Percentiles rank a stretch among this genome's conserved stretches.
Conservation (phyloP, 257 asterid genomes). For the Ocimum tenuiflorum region DNA sequence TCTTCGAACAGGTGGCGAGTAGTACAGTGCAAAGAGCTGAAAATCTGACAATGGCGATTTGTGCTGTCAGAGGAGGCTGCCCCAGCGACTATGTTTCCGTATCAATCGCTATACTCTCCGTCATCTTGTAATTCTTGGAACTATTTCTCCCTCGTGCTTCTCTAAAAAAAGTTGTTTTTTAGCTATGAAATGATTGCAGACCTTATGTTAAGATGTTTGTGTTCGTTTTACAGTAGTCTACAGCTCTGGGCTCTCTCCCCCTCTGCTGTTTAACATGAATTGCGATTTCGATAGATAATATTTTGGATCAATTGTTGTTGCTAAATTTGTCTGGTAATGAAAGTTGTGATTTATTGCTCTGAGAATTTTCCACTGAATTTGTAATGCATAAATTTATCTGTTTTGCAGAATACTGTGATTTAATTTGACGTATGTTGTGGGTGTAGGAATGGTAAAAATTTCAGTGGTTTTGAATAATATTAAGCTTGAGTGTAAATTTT, state of each 20-base stretch:
- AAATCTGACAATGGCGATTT: conserved; percentile 47
- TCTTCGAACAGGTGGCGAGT: conserved; percentile 29
- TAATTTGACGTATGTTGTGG: not conserved
- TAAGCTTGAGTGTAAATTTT: not conserved
- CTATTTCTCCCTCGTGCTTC: not conserved
- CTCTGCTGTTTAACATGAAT: conserved; percentile 7
- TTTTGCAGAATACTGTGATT: conserved; percentile 5
- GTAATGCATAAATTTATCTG: not conserved
- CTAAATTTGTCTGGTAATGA: not conserved
- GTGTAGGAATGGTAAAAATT: not conserved
- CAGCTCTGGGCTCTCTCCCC: not conserved
- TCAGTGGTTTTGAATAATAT: not conserved
- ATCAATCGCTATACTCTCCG: conserved; percentile 48
- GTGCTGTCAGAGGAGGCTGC: conserved; percentile 75
- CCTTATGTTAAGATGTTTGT: not conserved
- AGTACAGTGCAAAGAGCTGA: conserved; percentile 22
- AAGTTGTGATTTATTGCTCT: not conserved
- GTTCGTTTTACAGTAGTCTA: not conserved
- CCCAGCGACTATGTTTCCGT: conserved; percentile 73
- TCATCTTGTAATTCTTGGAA: conserved; percentile 41
- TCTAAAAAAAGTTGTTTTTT: not conserved
- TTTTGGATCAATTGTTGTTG: not conserved
- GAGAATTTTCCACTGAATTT: conserved; percentile 8
- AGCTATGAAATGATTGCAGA: not conserved
- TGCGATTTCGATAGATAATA: not conserved